Evolutionary conservation across 2,329 filamentous ascomycete species (phyloP).

Genomic region (Aquanectria penicillioides): DNA sequence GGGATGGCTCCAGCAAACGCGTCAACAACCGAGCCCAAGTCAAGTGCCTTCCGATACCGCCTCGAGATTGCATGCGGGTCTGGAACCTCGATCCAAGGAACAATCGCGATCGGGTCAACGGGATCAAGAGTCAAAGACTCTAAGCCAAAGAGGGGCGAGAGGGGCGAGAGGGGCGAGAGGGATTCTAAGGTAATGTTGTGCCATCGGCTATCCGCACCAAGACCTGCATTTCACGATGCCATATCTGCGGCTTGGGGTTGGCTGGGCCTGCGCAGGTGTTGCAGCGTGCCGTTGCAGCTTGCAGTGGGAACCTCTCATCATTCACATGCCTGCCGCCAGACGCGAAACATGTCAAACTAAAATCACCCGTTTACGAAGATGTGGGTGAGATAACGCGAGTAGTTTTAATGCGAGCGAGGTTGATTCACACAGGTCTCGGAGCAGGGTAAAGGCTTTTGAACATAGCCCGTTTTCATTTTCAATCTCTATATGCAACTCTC

Average conservation of each 20-base stretch:
- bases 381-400: no score
- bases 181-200: neutral
- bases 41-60: neutral
- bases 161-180: neutral
- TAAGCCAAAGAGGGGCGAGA: no score
- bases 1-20: no score
- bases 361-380: neutral
- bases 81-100: no score
- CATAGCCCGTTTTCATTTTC: neutral
- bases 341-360: constrained; percentile 10
- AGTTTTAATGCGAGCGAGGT: no score
- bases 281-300: constrained; percentile 18
- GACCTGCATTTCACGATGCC: constrained; percentile 5
- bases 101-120: no score
- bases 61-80: no score
- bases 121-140: no score
- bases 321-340: constrained; percentile 17
- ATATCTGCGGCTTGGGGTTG: constrained; percentile 10
- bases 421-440: no score
- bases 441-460: no score
- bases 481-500: neutral
- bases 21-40: no score
- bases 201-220: constrained; percentile 8
- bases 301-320: neutral
- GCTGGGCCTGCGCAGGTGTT: neutral